phyloP scores from a whole-genome alignment of 1,284 basidiomycete species.

The Porogramme epimiltina region DNA sequence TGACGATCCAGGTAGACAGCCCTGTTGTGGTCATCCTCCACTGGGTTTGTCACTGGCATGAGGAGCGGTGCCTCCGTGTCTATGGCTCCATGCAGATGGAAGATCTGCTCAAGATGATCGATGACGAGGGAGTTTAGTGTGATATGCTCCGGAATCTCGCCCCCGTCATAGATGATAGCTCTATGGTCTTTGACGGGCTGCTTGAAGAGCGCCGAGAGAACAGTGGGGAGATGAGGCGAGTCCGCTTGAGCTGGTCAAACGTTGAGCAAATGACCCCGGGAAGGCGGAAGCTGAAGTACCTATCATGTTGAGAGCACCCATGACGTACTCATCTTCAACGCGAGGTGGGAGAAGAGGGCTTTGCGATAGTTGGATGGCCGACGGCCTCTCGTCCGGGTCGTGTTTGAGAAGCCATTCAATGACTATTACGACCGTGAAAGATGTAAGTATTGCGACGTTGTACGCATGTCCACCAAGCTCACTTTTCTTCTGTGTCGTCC shows the following conservation, averaged over 20 bases:
- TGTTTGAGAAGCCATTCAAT: conserved; percentile 86
- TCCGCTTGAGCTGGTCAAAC: conserved; percentile 60
- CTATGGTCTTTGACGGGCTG: conserved; percentile 68
- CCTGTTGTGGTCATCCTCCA: conserved; percentile 60
- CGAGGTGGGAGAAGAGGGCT: conserved; percentile 76
- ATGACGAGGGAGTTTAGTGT: conserved; percentile 78
- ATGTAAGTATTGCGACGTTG: not conserved
- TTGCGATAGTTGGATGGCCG: conserved; percentile 83
- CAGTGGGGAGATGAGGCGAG: conserved; percentile 72
- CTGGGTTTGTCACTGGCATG: conserved; percentile 64
- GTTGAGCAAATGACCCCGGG: conserved; percentile 1
- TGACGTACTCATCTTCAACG: conserved; percentile 85
- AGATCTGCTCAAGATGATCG: conserved; percentile 75
- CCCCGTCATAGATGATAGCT: conserved; percentile 81
- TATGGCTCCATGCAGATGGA: conserved; percentile 88
- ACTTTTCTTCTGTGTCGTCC: conserved; percentile 71
- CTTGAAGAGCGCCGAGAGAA: conserved; percentile 72
- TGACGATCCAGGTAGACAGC: conserved; percentile 81
- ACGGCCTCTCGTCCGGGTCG: conserved; percentile 81
- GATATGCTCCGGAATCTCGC: conserved; percentile 72
- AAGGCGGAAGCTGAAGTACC: conserved; percentile 44
- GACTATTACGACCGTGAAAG: conserved; percentile 41
- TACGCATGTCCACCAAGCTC: conserved; percentile 25
- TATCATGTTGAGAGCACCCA: conserved; percentile 78
- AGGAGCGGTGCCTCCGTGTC: conserved; percentile 84